Conservation (phyloP, 768 basidiomycete genomes). For the Boletus barrowsii region DNA sequence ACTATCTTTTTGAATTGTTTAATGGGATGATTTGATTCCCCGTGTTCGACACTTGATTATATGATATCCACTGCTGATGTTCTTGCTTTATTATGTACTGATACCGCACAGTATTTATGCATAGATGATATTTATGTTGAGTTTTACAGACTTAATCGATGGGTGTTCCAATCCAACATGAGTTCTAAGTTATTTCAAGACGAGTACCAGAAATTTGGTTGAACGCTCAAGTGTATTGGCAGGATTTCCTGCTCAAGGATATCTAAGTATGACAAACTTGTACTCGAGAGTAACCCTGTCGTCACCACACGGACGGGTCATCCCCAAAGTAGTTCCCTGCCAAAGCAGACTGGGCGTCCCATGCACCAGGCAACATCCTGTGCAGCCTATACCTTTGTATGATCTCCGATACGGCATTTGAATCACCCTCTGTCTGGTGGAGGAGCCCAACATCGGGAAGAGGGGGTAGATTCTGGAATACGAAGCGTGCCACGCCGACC, state of each 20-base stretch:
- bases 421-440: slow-evolving; percentile 37
- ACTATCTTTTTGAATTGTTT: background rate
- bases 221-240: no score
- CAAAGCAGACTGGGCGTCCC: slow-evolving; percentile 46
- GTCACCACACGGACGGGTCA: slow-evolving; percentile 41
- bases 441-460: slow-evolving; percentile 44
- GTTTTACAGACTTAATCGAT: background rate
- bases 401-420: slow-evolving; percentile 41
- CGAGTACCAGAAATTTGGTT: no score
- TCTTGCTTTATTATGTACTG: slow-evolving; percentile 13
- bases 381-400: slow-evolving; percentile 52
- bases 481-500: slow-evolving; percentile 55
- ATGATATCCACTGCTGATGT: slow-evolving; percentile 8
- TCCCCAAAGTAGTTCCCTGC: slow-evolving; percentile 68
- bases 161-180: no score
- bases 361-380: slow-evolving; percentile 36
- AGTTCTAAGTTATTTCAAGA: no score
- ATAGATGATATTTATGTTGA: slow-evolving; percentile 9
- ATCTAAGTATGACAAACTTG: background rate
- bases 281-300: background rate
- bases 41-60: slow-evolving; percentile 3
- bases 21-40: slow-evolving; percentile 8
- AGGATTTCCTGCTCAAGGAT: no score
- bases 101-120: slow-evolving; percentile 19
- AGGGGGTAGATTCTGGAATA: slow-evolving; percentile 67